phyloP scores from a whole-genome alignment of 1,139 yeast genomes.

The Geotrichum fermentans region DNA sequence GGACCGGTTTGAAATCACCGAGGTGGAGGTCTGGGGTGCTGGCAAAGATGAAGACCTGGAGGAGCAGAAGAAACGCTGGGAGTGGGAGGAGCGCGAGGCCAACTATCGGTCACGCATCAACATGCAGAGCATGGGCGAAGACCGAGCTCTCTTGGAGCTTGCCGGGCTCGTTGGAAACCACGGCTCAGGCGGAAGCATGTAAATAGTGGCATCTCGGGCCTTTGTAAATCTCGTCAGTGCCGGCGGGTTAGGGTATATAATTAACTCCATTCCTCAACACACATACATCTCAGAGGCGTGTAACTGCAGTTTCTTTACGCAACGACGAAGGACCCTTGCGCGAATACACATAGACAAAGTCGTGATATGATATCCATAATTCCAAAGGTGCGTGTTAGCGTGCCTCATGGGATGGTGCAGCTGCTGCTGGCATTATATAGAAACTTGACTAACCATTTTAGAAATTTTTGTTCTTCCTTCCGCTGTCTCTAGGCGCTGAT shows the following conservation, averaged over 20 bases:
- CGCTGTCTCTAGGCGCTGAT: slow-evolving; percentile 86
- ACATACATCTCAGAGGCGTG: no score
- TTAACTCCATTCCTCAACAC: no score
- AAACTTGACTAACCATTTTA: background rate
- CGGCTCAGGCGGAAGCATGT: slow-evolving; percentile 61
- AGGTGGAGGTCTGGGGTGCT: slow-evolving; percentile 87
- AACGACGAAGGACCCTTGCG: no score
- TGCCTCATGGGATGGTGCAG: background rate
- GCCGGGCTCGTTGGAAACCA: slow-evolving; percentile 80
- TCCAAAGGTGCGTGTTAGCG: slow-evolving; percentile 7
- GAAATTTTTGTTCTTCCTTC: slow-evolving; percentile 55
- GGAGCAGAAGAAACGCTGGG: slow-evolving; percentile 75
- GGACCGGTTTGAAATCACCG: slow-evolving; percentile 64
- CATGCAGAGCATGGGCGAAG: slow-evolving; percentile 64
- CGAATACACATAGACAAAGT: no score
- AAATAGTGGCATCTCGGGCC: no score
- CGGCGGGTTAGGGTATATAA: no score
- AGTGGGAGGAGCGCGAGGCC: slow-evolving; percentile 88
- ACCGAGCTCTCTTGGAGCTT: slow-evolving; percentile 80
- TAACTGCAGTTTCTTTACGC: no score
- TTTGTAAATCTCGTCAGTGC: no score
- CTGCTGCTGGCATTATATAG: background rate
- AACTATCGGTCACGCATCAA: slow-evolving; percentile 70
- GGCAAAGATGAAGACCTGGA: slow-evolving; percentile 72
- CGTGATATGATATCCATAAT: slow-evolving; percentile 17